Base-by-base conservation (phyloP, 2,329 filamentous ascomycete genomes). In the Monosporascus sp. region DNA sequence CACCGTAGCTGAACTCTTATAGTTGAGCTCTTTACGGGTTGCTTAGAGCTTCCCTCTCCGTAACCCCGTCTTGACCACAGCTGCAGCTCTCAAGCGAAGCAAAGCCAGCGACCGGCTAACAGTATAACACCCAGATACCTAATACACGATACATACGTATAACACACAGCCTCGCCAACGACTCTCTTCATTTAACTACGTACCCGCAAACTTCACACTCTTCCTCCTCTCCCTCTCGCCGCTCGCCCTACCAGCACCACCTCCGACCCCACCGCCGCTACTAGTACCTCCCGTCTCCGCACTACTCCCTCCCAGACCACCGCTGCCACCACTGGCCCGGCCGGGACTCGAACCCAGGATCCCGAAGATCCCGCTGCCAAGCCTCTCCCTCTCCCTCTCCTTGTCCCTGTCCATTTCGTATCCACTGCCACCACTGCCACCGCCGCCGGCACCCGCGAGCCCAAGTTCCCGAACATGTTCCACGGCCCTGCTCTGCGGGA, bases 181-280 rank as follows among this genome's bases (percentile, higher is more conserved):
- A 40, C 19, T 3, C 9, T 11, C 19, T 40, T 19, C 17, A n/a
- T 40, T 11, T 20, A 37, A 45, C 35, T 22, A 38, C 9, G 75
- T 72, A 44, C 72, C 73, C 2, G 76, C 78, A 68, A 86, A 83
- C 70, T 86, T 86, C 60, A 86, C 83, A 58, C 81, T 85, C 75
- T 85, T 85, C 64, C 81, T 74, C 58, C 81, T 72, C 64, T 85
- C 82, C 54, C 80, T 68, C 47, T 79, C 77, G 1, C 63, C 65
- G 2, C 65, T 60, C 3, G 63, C 59, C 51, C 70, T 61, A 35
- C 27, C 26, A 3, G 35, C 35, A 16, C 48, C 52, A 56, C 56
- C 40, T 7, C 52, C 52, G 20, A 35, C 38, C 0, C 50, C 48
- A 14, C 52, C 54, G n/a, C 53, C 56, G 41, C 60, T 54, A 16